Conservation (phyloP, 805 yeast species). For the Kuraishia floccosa region DNA sequence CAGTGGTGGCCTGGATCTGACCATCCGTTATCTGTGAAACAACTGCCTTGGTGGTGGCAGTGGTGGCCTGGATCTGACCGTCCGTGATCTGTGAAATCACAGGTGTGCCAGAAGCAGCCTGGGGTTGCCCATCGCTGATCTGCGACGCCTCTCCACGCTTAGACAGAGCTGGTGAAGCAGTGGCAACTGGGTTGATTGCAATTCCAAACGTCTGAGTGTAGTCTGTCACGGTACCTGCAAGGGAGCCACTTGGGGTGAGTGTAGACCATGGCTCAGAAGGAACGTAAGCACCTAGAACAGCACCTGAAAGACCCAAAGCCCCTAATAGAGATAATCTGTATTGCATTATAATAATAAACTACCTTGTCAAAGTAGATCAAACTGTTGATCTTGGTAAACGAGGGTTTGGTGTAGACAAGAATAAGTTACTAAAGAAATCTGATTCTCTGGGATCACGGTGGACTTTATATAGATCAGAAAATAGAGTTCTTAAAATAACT, state of each 20-base stretch:
- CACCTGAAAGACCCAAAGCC: conserved; percentile 31
- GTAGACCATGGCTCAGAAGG: conserved; percentile 65
- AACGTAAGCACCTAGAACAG: conserved; percentile 48
- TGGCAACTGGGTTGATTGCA: conserved; percentile 41
- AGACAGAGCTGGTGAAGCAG: conserved; percentile 17
- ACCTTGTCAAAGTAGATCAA: no score
- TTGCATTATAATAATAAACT: conserved; percentile 32
- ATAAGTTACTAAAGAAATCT: no score
- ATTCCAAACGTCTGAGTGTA: conserved; percentile 54
- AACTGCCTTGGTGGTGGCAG: conserved; percentile 28
- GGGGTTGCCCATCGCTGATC: conserved; percentile 41
- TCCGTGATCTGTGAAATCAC: conserved; percentile 35
- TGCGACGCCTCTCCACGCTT: conserved; percentile 29
- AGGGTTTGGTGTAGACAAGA: no score
- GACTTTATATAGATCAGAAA: no score
- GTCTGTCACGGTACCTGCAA: conserved; percentile 45
- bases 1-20: conserved; percentile 29
- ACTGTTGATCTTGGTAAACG: neutral
- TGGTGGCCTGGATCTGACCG: conserved; percentile 33
- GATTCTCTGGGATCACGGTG: no score
- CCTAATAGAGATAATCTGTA: conserved; percentile 24
- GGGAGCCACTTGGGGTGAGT: conserved; percentile 49
- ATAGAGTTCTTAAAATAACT: no score
- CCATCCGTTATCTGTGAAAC: conserved; percentile 37
- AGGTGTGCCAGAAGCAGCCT: no score